These are phyloP conservation scores for Aspergillus sparsus DNA, from an alignment of 495 filamentous ascomycete species.

Conservation along the genomic window DNA sequence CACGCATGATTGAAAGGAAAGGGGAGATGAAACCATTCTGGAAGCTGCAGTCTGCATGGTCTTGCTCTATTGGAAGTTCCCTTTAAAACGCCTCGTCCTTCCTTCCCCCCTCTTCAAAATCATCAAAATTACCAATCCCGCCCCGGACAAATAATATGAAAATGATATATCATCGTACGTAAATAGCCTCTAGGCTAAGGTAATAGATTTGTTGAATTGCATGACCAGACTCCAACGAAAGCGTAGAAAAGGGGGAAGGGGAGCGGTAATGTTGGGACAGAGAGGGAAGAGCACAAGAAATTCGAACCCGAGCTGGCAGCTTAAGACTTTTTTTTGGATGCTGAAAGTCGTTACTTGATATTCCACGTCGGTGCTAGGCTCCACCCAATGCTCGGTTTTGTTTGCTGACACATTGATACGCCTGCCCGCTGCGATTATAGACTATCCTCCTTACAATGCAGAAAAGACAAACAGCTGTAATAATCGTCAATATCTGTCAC, in stretches of 20 bases:
- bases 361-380: slow-evolving; percentile 12
- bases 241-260: slow-evolving; percentile 1
- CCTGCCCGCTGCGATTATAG: slow-evolving; percentile 33
- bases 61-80: slow-evolving; percentile 27
- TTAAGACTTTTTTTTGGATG: slow-evolving; percentile 23
- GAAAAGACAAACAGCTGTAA: slow-evolving; percentile 94
- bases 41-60: slow-evolving; percentile 17
- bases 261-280: neutral
- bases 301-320: slow-evolving; percentile 27
- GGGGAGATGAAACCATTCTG: slow-evolving; percentile 21
- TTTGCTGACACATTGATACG: slow-evolving; percentile 24
- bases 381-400: slow-evolving; percentile 15
- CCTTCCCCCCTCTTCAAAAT: slow-evolving; percentile 13
- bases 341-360: slow-evolving; percentile 24
- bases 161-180: slow-evolving; percentile 17
- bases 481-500: slow-evolving; percentile 23
- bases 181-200: slow-evolving; percentile 12
- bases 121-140: slow-evolving; percentile 21
- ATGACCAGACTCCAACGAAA: slow-evolving; percentile 23
- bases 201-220: slow-evolving; percentile 13
- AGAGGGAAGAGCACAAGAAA: slow-evolving; percentile 12
- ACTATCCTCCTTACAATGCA: slow-evolving; percentile 67
- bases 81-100: slow-evolving; percentile 23
- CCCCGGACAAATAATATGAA: slow-evolving; percentile 9
- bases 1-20: slow-evolving; percentile 16